phyloP scores from a whole-genome alignment of 2,329 filamentous ascomycete genomes.

The Pseudocercospora eumusae region DNA sequence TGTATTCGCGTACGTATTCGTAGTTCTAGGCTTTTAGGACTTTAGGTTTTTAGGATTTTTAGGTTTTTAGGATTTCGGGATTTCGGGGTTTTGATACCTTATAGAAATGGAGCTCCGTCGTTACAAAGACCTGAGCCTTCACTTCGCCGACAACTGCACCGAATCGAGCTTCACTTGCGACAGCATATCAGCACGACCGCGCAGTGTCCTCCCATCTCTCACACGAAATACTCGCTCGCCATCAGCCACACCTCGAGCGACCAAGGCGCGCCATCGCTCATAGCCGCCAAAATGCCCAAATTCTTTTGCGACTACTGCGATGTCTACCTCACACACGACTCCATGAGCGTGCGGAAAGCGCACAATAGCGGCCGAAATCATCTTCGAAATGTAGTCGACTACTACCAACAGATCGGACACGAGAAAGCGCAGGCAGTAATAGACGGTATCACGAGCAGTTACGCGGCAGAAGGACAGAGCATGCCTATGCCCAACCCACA shows the following conservation, averaged over 20 bases:
- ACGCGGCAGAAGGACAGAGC: constrained; percentile 89
- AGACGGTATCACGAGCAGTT: constrained; percentile 94
- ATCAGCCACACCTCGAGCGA: background rate
- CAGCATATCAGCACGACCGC: background rate
- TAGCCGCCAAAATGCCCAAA: constrained; percentile 37
- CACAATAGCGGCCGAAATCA: constrained; percentile 98
- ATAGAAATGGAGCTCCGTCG: too few species aligned
- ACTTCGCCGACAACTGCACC: background rate
- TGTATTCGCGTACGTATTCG: too few species aligned
- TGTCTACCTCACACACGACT: constrained; percentile 99
- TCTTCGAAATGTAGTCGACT: constrained; percentile 94
- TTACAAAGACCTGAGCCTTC: too few species aligned
- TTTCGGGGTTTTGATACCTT: too few species aligned
- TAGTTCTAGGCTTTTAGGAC: too few species aligned
- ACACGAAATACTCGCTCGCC: background rate
- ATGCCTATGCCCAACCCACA: constrained; percentile 58
- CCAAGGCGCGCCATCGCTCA: background rate
- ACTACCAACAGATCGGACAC: constrained; percentile 98
- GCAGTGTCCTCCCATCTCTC: background rate
- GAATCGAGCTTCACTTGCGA: background rate
- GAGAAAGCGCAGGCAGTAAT: constrained; percentile 99
- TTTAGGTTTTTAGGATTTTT: too few species aligned
- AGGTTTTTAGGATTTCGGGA: too few species aligned
- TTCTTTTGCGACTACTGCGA: constrained; percentile 87
- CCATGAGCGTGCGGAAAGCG: constrained; percentile 98